Conservation (phyloP, 2,329 filamentous ascomycete genomes). For the Pseudogymnoascus sp. region DNA sequence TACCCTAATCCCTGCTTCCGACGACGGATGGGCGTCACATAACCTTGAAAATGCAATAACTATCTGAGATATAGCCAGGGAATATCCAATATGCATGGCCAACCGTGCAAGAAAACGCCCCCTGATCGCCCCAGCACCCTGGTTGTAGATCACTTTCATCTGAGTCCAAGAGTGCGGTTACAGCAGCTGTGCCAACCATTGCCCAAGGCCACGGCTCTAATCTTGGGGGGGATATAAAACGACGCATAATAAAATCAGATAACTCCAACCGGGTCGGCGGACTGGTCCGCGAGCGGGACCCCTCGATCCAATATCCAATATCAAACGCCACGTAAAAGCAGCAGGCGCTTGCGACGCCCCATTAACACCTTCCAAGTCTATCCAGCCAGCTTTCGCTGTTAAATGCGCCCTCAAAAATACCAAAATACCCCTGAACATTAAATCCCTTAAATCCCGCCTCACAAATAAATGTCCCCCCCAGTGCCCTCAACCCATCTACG, state of each 20-base stretch:
- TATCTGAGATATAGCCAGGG: background rate
- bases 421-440: background rate
- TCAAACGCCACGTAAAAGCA: conserved; percentile 2
- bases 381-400: background rate
- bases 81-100: background rate
- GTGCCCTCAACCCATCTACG: conserved; percentile 75
- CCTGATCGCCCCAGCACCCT: conserved; percentile 9
- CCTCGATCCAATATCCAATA: conserved; percentile 6
- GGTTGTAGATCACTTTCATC: conserved; percentile 9
- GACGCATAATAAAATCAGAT: conserved; percentile 6
- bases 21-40: background rate
- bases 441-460: conserved; percentile 1
- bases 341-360: conserved; percentile 3
- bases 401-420: background rate
- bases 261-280: conserved; percentile 8
- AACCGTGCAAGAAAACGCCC: conserved; percentile 9
- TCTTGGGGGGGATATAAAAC: conserved; percentile 7
- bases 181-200: conserved; percentile 3
- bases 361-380: conserved; percentile 9
- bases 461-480: conserved; percentile 88
- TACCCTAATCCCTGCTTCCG: conserved; percentile 8
- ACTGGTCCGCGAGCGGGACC: conserved; percentile 4
- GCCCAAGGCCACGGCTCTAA: background rate
- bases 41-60: conserved; percentile 3
- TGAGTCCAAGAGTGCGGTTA: conserved; percentile 5